These are phyloP conservation scores for Neonectria hederae DNA, from an alignment of 2,329 filamentous ascomycete species.

Conservation along the genomic window DNA sequence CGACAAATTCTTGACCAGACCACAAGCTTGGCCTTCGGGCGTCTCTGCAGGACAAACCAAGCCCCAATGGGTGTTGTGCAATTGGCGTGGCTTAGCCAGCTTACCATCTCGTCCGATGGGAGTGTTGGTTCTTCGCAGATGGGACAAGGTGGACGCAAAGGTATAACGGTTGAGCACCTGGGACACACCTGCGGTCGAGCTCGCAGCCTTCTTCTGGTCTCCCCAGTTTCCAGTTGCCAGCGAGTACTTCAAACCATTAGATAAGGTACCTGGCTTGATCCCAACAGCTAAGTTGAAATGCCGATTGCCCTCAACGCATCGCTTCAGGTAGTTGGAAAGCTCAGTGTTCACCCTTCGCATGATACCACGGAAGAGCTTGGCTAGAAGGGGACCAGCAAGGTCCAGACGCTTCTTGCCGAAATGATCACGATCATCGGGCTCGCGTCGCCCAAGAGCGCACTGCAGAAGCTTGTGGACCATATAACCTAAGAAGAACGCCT, in stretches of 20 bases:
- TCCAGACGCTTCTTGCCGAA: conserved; percentile 99
- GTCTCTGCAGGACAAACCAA: conserved; percentile 97
- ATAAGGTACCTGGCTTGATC: conserved; percentile 90
- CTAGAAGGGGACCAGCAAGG: conserved; percentile 90
- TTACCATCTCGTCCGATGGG: conserved; percentile 98
- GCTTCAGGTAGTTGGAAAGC: conserved; percentile 88
- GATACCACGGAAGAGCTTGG: conserved; percentile 93
- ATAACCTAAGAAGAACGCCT: conserved; percentile 98
- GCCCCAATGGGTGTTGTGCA: conserved; percentile 99
- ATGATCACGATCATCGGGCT: conserved; percentile 97
- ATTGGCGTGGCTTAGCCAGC: conserved; percentile 94
- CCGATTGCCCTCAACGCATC: conserved; percentile 87
- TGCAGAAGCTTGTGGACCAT: conserved; percentile 98
- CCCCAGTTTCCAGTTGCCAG: conserved; percentile 99
- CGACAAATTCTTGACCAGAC: conserved; percentile 96
- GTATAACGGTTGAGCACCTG: conserved; percentile 98
- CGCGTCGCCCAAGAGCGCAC: conserved; percentile 89
- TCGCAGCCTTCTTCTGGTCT: conserved; percentile 97
- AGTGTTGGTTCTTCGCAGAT: conserved; percentile 96
- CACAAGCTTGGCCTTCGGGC: conserved; percentile 97
- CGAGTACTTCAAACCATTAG: conserved; percentile 95
- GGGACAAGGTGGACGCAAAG: conserved; percentile 94
- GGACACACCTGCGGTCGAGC: conserved; percentile 94
- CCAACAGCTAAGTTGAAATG: conserved; percentile 93
- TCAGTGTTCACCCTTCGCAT: conserved; percentile 93